Evolutionary conservation across 768 basidiomycete species (phyloP).

Genomic region (Artomyces pyxidatus): DNA sequence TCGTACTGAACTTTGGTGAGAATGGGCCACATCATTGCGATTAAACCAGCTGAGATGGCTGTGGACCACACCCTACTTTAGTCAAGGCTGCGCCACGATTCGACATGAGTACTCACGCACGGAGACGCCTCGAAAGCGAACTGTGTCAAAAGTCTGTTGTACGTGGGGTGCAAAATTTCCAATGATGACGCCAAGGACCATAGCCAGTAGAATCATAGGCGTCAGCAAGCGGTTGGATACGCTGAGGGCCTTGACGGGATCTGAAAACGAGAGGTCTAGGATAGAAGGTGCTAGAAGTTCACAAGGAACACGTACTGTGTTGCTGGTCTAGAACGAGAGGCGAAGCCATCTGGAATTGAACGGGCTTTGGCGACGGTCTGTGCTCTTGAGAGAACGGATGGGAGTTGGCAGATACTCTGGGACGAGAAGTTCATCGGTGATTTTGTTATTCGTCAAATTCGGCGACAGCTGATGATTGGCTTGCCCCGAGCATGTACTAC

Average conservation of each 20-base stretch:
- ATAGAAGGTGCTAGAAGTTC: too few relatives aligned
- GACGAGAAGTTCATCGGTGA: neutral
- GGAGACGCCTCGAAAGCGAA: constrained; percentile 62
- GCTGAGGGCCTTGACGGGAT: constrained; percentile 23
- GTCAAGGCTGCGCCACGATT: neutral
- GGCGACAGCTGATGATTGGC: neutral
- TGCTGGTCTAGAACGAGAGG: too few relatives aligned
- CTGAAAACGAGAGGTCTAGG: too few relatives aligned
- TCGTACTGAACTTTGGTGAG: constrained; percentile 76
- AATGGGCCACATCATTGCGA: constrained; percentile 87
- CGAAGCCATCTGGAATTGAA: too few relatives aligned
- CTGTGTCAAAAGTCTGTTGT: constrained; percentile 52
- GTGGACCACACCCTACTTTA: neutral
- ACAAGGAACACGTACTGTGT: too few relatives aligned
- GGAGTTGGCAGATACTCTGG: too few relatives aligned
- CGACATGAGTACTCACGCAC: constrained; percentile 47
- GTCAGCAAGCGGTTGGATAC: constrained; percentile 56
- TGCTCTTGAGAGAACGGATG: too few relatives aligned
- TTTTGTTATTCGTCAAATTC: neutral
- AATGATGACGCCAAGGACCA: constrained; percentile 72
- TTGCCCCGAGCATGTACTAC: neutral
- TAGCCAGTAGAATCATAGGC: constrained; percentile 56
- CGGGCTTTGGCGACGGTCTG: too few relatives aligned
- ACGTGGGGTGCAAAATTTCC: constrained; percentile 59
- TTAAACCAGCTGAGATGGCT: constrained; percentile 78